Evolutionary conservation across 805 yeast species (phyloP).

Genomic region (Wickerhamiella brachini): DNA sequence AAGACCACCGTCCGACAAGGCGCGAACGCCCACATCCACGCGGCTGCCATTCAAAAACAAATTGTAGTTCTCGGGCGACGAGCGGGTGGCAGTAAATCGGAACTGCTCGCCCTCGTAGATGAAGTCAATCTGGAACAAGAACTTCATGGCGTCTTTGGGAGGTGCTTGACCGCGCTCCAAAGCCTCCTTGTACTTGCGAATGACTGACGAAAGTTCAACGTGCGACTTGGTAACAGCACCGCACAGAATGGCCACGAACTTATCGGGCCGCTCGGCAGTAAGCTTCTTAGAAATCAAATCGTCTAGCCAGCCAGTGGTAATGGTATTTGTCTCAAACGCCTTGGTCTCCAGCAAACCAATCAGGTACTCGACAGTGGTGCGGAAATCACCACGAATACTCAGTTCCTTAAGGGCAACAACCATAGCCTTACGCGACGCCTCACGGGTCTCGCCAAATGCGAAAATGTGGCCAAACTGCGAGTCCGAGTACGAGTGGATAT

Average conservation of each 20-base stretch:
- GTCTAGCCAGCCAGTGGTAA: conserved; percentile 98
- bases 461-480: conserved; percentile 98
- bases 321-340: conserved; percentile 89
- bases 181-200: conserved; percentile 54
- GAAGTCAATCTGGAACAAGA: conserved; percentile 85
- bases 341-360: conserved; percentile 92
- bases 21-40: conserved; percentile 71
- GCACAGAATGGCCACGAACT: conserved; percentile 78
- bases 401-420: conserved; percentile 95
- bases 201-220: conserved; percentile 56
- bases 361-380: conserved; percentile 94
- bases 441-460: conserved; percentile 98
- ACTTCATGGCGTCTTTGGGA: conserved; percentile 62
- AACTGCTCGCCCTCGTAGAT: conserved; percentile 88
- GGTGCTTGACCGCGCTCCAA: conserved; percentile 95
- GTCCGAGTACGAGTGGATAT: conserved; percentile 94
- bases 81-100: conserved; percentile 90
- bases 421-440: conserved; percentile 96
- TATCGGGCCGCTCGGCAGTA: conserved; percentile 95
- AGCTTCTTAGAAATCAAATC: conserved; percentile 85
- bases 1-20: conserved; percentile 91
- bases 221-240: conserved; percentile 98
- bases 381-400: conserved; percentile 94
- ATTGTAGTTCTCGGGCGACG: conserved; percentile 74
- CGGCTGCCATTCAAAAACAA: conserved; percentile 89